Evolutionary conservation across 2,329 filamentous ascomycete species (phyloP).

Genomic region (Aspergillus brunneoviolaceus): DNA sequence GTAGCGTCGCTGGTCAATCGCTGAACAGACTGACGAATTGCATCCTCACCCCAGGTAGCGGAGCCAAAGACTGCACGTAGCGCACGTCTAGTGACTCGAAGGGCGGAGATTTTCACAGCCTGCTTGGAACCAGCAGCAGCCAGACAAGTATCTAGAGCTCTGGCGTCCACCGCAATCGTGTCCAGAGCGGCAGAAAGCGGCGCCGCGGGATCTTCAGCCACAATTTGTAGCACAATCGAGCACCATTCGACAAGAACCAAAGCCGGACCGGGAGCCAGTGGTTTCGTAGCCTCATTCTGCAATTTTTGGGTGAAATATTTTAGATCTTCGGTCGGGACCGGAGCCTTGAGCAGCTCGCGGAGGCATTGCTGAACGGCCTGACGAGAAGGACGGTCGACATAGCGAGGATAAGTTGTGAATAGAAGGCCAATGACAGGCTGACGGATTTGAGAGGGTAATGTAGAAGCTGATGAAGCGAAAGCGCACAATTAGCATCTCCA

Average conservation of each 20-base stretch:
- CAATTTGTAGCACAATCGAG: conserved; percentile 71
- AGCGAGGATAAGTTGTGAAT: conserved; percentile 84
- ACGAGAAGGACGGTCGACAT: conserved; percentile 80
- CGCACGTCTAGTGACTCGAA: conserved; percentile 75
- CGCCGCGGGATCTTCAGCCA: conserved; percentile 66
- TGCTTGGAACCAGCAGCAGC: conserved; percentile 63
- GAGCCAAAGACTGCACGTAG: conserved; percentile 70
- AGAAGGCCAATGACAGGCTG: conserved; percentile 65
- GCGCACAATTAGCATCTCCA: conserved; percentile 16
- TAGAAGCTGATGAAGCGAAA: conserved; percentile 27
- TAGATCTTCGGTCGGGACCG: conserved; percentile 49
- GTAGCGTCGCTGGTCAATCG: conserved; percentile 67
- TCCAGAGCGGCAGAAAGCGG: conserved; percentile 58
- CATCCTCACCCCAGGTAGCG: conserved; percentile 58
- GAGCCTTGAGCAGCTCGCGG: conserved; percentile 62
- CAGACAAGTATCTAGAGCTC: conserved; percentile 75
- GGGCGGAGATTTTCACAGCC: conserved; percentile 69
- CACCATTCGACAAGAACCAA: conserved; percentile 93
- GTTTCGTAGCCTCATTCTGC: conserved; percentile 71
- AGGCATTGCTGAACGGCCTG: conserved; percentile 81
- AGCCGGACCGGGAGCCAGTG: conserved; percentile 74
- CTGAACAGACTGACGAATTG: conserved; percentile 62
- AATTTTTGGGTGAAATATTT: conserved; percentile 66
- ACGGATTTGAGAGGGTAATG: conserved; percentile 32
- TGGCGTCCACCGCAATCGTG: conserved; percentile 67